These are phyloP conservation scores for Saccharomyces eubayanus DNA, from an alignment of 805 yeast genomes.

Conservation along the genomic window DNA sequence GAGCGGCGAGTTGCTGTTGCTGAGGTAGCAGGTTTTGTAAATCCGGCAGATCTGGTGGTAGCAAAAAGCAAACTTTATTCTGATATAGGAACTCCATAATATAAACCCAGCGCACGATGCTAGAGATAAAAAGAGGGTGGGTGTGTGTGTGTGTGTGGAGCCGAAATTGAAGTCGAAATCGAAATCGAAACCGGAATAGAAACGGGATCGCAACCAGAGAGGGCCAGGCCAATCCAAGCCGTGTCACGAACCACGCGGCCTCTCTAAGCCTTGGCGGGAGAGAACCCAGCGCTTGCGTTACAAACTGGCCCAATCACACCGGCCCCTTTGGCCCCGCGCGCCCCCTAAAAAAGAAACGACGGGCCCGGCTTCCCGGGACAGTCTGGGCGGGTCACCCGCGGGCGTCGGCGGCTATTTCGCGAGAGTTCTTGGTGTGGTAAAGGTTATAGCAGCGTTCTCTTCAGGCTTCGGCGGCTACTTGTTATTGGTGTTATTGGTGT, in stretches of 20 bases:
- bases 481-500: neutral
- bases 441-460: neutral
- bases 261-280: neutral
- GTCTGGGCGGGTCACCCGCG: neutral
- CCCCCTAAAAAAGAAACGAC: neutral
- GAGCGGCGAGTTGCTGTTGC: neutral
- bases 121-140: neutral
- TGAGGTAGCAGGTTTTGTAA: neutral
- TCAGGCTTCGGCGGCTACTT: neutral
- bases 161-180: neutral
- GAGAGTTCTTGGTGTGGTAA: neutral
- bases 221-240: neutral
- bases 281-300: too few species aligned
- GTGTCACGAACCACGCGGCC: neutral
- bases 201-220: neutral
- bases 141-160: constrained; percentile 1
- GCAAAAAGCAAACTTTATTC: neutral
- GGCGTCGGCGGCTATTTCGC: neutral
- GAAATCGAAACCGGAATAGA: neutral
- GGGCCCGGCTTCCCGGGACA: neutral
- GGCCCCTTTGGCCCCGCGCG: neutral
- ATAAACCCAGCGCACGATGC: neutral
- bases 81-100: neutral
- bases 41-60: neutral
- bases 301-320: neutral